Evolutionary conservation across 805 yeast species (phyloP).

Genomic region (Metschnikowia henanensis): DNA sequence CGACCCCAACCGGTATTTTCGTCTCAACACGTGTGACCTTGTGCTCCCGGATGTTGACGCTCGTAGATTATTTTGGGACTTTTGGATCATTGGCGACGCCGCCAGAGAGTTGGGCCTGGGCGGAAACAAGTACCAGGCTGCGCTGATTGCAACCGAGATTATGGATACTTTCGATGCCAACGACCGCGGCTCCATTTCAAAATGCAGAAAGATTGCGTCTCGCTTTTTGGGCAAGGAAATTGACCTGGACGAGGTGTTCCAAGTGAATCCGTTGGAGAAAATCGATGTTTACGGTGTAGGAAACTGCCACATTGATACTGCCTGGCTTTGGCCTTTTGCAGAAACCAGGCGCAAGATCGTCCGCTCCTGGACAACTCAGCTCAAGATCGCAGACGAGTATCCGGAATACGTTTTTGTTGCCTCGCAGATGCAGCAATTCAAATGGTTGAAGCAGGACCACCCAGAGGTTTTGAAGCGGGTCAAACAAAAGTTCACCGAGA

Average conservation of each 20-base stretch:
- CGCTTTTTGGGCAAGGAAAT: slow-evolving; percentile 63
- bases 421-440: slow-evolving; percentile 93
- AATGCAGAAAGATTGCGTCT: slow-evolving; percentile 67
- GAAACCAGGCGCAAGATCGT: slow-evolving; percentile 92
- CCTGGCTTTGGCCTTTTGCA: slow-evolving; percentile 99
- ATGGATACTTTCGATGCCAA: slow-evolving; percentile 80
- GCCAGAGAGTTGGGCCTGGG: slow-evolving; percentile 75
- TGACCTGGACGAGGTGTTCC: slow-evolving; percentile 60
- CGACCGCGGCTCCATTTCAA: slow-evolving; percentile 54
- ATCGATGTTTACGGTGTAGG: slow-evolving; percentile 83
- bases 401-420: slow-evolving; percentile 96
- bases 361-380: slow-evolving; percentile 93
- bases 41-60: slow-evolving; percentile 82
- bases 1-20: slow-evolving; percentile 69
- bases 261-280: slow-evolving; percentile 33
- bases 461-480: slow-evolving; percentile 72
- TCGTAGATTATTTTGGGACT: slow-evolving; percentile 73
- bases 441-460: slow-evolving; percentile 86
- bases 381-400: slow-evolving; percentile 77
- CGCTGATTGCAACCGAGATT: slow-evolving; percentile 75
- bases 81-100: slow-evolving; percentile 87
- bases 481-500: slow-evolving; percentile 63
- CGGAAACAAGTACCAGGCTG: slow-evolving; percentile 78
- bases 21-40: slow-evolving; percentile 68
- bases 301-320: slow-evolving; percentile 96